Percentiles rank a stretch among this genome's conserved stretches.
Conservation (phyloP, 192 early-diverging fungal genomes). For the Umbelopsis sp. region DNA sequence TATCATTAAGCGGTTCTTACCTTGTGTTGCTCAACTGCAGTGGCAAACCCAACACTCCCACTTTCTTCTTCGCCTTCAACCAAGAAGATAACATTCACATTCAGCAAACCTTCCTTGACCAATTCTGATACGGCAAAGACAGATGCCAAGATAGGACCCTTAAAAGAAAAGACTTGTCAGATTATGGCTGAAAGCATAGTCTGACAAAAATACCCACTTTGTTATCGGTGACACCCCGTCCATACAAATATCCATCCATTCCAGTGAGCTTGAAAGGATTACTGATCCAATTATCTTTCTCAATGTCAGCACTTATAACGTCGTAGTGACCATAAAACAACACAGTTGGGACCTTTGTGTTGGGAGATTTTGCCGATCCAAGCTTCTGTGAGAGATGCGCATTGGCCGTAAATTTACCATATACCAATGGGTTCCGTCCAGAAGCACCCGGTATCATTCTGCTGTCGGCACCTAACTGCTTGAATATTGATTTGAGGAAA, state of each 20-base stretch:
- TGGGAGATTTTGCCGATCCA: constrained; percentile 7
- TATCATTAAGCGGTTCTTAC: constrained; percentile 4
- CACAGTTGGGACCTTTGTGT: constrained; percentile 48
- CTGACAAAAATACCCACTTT: constrained; percentile 39
- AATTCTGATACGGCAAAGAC: constrained; percentile 75
- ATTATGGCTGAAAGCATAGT: background rate
- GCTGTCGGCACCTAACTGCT: constrained; percentile 69
- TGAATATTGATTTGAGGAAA: constrained; percentile 68
- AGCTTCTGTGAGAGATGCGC: constrained; percentile 29
- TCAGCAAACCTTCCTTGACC: constrained; percentile 55
- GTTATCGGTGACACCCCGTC: constrained; percentile 79
- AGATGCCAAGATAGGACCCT: constrained; percentile 71
- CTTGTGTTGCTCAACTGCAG: constrained; percentile 59
- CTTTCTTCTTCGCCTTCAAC: constrained; percentile 84
- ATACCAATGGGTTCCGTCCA: constrained; percentile 71
- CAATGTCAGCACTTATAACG: constrained; percentile 73
- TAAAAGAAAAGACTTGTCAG: background rate
- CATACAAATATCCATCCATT: constrained; percentile 75
- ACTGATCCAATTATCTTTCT: constrained; percentile 58
- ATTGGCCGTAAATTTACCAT: constrained; percentile 59
- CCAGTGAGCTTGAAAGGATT: constrained; percentile 67
- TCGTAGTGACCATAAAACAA: constrained; percentile 85
- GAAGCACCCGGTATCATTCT: constrained; percentile 58
- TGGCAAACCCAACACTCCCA: constrained; percentile 69
- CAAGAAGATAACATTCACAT: constrained; percentile 71